A percentile compares a stretch with the other conserved stretches of the same genome.
Evolutionary conservation across 176 grass and related monocot species (phyloP).

Genomic region (Carex myosuroides): DNA sequence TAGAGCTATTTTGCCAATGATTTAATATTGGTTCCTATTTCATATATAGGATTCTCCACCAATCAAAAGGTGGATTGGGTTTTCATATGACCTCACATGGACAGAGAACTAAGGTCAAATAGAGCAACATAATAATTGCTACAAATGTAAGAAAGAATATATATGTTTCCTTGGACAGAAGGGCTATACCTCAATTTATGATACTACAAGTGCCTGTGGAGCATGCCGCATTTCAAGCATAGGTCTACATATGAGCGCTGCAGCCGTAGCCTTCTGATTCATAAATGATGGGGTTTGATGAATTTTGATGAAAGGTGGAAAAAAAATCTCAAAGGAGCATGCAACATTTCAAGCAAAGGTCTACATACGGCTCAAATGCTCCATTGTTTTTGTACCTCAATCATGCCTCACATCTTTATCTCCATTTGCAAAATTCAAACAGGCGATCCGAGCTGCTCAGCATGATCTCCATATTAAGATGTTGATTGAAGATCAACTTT

Average conservation of each 20-base stretch:
- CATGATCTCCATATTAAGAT: too few species aligned
- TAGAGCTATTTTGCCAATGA: neutral
- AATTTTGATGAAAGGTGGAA: neutral
- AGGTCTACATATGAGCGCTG: neutral
- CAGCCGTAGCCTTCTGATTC: neutral
- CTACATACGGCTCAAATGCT: too few species aligned
- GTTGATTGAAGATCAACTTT: too few species aligned
- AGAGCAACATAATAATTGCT: neutral
- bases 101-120: neutral
- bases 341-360: too few species aligned
- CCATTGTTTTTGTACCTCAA: too few species aligned
- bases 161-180: slow-evolving; percentile 1
- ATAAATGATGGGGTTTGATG: neutral
- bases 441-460: too few species aligned
- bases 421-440: too few species aligned
- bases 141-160: neutral
- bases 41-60: neutral
- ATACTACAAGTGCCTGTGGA: neutral
- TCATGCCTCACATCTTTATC: too few species aligned
- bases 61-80: neutral
- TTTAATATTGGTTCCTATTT: slow-evolving; percentile 3
- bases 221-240: neutral
- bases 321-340: neutral
- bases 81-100: neutral
- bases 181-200: neutral